Percentiles rank a stretch among this genome's conserved stretches.
phyloP scores from a whole-genome alignment of 1,139 yeast species.

The Suhomyces panamericanus region DNA sequence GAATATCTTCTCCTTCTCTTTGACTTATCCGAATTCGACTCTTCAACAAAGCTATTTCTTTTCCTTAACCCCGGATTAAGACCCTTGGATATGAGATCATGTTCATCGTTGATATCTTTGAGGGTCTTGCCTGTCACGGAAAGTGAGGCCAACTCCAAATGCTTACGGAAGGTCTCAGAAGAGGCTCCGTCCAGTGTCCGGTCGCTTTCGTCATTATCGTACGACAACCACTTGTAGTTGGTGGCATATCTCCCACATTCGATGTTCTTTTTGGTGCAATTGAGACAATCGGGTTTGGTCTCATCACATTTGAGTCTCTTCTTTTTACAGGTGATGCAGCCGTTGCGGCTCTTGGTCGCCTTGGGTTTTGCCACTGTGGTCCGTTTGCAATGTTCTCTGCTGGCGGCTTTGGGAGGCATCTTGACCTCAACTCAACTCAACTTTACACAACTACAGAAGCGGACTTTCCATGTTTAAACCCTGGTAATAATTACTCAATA shows the following conservation, averaged over 20 bases:
- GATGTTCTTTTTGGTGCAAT: constrained; percentile 45
- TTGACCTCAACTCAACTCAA: not conserved
- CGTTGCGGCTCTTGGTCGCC: constrained; percentile 39
- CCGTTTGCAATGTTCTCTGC: constrained; percentile 1
- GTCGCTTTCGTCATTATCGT: constrained; percentile 17
- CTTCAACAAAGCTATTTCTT: constrained; percentile 9
- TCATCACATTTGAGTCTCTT: constrained; percentile 60
- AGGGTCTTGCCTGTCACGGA: constrained; percentile 55
- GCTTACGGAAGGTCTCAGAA: constrained; percentile 30
- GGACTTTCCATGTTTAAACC: constrained; percentile 5
- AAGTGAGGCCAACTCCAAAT: constrained; percentile 53
- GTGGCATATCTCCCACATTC: constrained; percentile 66
- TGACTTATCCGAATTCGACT: constrained; percentile 3
- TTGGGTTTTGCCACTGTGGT: constrained; percentile 12
- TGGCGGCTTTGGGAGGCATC: not conserved
- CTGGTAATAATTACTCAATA: constrained; percentile 3
- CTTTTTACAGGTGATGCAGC: constrained; percentile 59
- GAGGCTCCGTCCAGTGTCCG: not conserved
- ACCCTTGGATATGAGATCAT: constrained; percentile 50
- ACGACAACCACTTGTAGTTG: constrained; percentile 63
- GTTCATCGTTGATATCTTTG: constrained; percentile 49
- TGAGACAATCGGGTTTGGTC: constrained; percentile 51
- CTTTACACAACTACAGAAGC: constrained; percentile 2
- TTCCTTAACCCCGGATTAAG: constrained; percentile 40
- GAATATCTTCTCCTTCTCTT: constrained; percentile 5